Evolutionary conservation across 495 filamentous ascomycete genomes (phyloP).

Genomic region (Penicillium lagena): DNA sequence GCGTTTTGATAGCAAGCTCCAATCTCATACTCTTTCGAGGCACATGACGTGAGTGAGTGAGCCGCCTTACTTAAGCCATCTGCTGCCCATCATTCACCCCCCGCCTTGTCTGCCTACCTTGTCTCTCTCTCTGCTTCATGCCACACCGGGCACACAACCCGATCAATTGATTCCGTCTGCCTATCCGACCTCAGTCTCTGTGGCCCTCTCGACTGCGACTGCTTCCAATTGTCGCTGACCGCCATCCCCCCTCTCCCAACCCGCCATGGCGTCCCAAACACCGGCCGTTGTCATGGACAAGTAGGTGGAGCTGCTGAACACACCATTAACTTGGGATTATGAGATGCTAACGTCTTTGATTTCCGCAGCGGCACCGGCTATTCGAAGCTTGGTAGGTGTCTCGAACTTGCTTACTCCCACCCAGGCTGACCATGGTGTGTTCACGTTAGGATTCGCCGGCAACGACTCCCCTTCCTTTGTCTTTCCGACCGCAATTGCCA

Average conservation of each 20-base stretch:
- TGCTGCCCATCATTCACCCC: conserved; percentile 1
- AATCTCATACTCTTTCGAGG: no score
- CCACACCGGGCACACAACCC: no score
- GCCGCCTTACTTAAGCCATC: no score
- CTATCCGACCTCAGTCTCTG: background rate
- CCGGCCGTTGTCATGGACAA: conserved; percentile 99
- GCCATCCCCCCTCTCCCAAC: conserved; percentile 7
- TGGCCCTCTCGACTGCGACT: no score
- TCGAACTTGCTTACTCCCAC: no score
- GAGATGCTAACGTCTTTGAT: conserved; percentile 15
- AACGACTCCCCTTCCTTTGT: conserved; percentile 99
- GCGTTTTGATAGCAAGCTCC: no score
- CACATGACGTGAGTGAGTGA: no score
- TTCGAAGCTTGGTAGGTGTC: conserved; percentile 82
- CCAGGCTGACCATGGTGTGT: no score
- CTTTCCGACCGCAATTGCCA: conserved; percentile 97
- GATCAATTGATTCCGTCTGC: background rate
- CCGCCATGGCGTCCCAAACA: conserved; percentile 87
- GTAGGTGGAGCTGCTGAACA: conserved; percentile 52
- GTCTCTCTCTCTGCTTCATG: conserved; percentile 1
- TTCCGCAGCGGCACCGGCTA: conserved; percentile 87
- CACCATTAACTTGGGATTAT: background rate
- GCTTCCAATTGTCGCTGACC: background rate
- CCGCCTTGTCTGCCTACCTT: conserved; percentile 1
- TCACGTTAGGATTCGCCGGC: conserved; percentile 79